A percentile compares a stretch with the other conserved stretches of the same genome.
Evolutionary conservation across 2,329 filamentous ascomycete species (phyloP).

Genomic region (Diaporthe caulivora): DNA sequence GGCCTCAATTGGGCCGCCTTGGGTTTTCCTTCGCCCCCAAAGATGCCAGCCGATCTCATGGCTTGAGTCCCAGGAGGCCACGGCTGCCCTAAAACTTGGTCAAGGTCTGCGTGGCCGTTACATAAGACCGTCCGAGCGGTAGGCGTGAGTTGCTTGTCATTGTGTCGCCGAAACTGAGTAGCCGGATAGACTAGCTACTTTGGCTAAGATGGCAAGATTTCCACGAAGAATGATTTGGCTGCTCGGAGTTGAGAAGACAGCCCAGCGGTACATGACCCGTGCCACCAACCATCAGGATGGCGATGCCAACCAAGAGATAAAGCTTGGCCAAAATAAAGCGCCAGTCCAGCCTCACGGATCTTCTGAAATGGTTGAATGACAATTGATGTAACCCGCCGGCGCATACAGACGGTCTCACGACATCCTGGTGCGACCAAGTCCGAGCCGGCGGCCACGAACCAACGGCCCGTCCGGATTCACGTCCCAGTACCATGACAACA

Average conservation of each 20-base stretch:
- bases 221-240: too few species aligned
- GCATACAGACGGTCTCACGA: background rate
- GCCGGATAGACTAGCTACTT: too few species aligned
- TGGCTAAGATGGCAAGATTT: background rate
- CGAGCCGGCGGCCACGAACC: background rate
- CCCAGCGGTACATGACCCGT: background rate
- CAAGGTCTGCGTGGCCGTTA: background rate
- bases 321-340: too few species aligned
- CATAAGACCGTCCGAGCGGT: background rate
- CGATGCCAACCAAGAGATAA: background rate
- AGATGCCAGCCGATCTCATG: background rate
- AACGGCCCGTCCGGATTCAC: background rate
- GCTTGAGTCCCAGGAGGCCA: background rate
- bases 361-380: background rate
- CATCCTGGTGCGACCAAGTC: background rate
- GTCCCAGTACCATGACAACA: too few species aligned
- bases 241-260: background rate
- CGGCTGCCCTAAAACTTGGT: background rate
- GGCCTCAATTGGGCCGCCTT: background rate
- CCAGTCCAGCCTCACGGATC: background rate
- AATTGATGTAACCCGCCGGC: background rate
- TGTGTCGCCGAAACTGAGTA: background rate
- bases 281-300: too few species aligned
- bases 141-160: background rate
- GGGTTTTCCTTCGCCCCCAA: background rate